A percentile compares a stretch with the other conserved stretches of the same genome.
phyloP scores from a whole-genome alignment of 805 yeast genomes.

The Kodamaea jinghongensis region DNA sequence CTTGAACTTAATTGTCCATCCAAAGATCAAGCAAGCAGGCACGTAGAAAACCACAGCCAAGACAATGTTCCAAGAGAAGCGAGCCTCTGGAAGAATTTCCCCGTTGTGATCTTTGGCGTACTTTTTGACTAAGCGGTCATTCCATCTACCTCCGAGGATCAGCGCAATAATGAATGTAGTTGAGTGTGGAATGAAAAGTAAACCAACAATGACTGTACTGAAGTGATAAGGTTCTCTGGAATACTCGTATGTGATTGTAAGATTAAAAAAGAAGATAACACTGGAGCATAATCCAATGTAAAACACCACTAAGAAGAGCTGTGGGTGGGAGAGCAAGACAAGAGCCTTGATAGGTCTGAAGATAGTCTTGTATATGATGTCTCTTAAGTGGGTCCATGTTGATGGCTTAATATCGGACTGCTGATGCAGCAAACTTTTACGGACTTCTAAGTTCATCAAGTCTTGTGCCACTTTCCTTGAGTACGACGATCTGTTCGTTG shows the following conservation, averaged over 20 bases:
- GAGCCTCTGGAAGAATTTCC: conserved; percentile 66
- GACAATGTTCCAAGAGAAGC: conserved; percentile 72
- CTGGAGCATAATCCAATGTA: conserved; percentile 74
- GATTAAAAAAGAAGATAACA: conserved; percentile 67
- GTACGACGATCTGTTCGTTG: conserved; percentile 32
- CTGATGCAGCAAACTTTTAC: conserved; percentile 14
- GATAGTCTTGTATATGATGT: conserved; percentile 44
- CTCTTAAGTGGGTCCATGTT: conserved; percentile 20
- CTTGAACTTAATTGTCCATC: conserved; percentile 73
- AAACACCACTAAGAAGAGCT: conserved; percentile 62
- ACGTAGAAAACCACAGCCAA: conserved; percentile 63
- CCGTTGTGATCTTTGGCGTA: conserved; percentile 61
- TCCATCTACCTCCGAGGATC: conserved; percentile 76
- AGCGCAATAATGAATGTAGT: conserved; percentile 74
- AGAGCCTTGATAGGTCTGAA: conserved; percentile 63
- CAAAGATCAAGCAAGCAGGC: conserved; percentile 65
- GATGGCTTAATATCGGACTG: conserved; percentile 15
- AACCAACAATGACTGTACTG: conserved; percentile 61
- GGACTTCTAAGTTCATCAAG: conserved; percentile 21
- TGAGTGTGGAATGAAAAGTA: conserved; percentile 81
- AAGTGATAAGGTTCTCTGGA: conserved; percentile 68
- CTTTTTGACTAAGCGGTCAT: conserved; percentile 55
- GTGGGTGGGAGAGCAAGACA: conserved; percentile 64
- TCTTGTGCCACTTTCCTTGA: conserved; percentile 28
- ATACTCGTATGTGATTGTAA: conserved; percentile 66